These are phyloP conservation scores for Atalantia buxifolia DNA, from an alignment of 345 rosid species.

Conservation along the genomic window DNA sequence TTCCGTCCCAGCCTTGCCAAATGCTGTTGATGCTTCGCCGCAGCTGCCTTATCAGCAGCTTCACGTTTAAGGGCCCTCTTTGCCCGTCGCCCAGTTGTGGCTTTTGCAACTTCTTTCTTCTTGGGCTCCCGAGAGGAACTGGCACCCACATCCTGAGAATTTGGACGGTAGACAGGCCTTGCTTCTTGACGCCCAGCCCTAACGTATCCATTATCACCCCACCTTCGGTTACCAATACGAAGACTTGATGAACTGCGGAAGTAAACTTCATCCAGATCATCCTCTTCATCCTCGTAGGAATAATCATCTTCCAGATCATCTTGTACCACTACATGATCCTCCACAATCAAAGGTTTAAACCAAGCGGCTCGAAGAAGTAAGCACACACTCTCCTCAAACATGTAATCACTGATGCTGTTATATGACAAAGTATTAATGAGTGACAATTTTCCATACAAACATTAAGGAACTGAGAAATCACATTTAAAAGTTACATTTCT, in stretches of 20 bases:
- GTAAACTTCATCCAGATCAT: conserved; percentile 68
- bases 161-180: conserved; percentile 49
- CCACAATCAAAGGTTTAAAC: conserved; percentile 65
- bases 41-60: conserved; percentile 88
- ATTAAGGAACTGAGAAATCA: background rate
- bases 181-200: conserved; percentile 87
- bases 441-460: background rate
- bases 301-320: conserved; percentile 48
- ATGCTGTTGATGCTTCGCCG: conserved; percentile 40
- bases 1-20: conserved; percentile 25
- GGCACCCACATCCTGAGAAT: conserved; percentile 42
- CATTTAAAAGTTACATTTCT: too few species aligned
- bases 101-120: conserved; percentile 48
- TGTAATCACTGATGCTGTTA: conserved; percentile 71
- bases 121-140: conserved; percentile 56
- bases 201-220: conserved; percentile 96
- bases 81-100: conserved; percentile 70
- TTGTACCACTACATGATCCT: conserved; percentile 31
- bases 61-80: conserved; percentile 89
- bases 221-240: conserved; percentile 77
- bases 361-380: conserved; percentile 85
- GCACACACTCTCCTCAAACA: conserved; percentile 94
- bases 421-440: background rate
- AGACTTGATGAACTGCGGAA: conserved; percentile 44
- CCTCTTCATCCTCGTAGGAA: conserved; percentile 46